These are phyloP conservation scores for Pichia sp. DNA, from an alignment of 1,139 yeast species.

Conservation along the genomic window DNA sequence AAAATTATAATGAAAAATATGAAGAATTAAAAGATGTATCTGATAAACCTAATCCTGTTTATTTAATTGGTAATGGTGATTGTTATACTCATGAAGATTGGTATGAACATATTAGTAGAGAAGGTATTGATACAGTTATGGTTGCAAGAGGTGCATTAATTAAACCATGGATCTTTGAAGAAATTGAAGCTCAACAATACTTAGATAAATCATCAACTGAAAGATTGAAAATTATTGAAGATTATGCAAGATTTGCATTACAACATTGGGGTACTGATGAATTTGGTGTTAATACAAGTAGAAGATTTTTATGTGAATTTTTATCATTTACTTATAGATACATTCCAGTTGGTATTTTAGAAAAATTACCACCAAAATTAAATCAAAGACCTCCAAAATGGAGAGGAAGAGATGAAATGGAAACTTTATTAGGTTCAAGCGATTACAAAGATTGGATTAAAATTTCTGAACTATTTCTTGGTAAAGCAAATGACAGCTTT, in stretches of 20 bases:
- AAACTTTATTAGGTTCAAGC: constrained; percentile 76
- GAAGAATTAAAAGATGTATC: constrained; percentile 48
- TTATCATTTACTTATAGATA: constrained; percentile 91
- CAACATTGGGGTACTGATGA: constrained; percentile 99
- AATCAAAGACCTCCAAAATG: constrained; percentile 94
- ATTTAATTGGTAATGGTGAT: constrained; percentile 90
- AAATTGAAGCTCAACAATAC: constrained; percentile 81
- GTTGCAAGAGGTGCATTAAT: constrained; percentile 96
- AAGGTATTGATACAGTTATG: constrained; percentile 89
- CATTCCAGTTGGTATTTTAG: constrained; percentile 89
- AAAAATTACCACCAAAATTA: constrained; percentile 77
- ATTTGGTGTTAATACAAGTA: constrained; percentile 80
- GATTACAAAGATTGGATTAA: constrained; percentile 95
- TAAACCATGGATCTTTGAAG: constrained; percentile 99
- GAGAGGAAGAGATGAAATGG: constrained; percentile 92
- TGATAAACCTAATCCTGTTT: constrained; percentile 45
- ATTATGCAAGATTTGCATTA: constrained; percentile 72
- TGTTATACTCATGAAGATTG: constrained; percentile 83
- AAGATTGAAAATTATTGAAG: constrained; percentile 66
- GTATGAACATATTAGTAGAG: constrained; percentile 64
- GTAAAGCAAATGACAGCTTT: constrained; percentile 71
- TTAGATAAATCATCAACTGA: constrained; percentile 87
- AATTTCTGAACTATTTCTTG: constrained; percentile 92
- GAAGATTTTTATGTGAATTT: constrained; percentile 92
- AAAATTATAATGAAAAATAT: constrained; percentile 49